These are phyloP conservation scores for Balakata baccata DNA, from an alignment of 345 rosid genomes.

Conservation along the genomic window DNA sequence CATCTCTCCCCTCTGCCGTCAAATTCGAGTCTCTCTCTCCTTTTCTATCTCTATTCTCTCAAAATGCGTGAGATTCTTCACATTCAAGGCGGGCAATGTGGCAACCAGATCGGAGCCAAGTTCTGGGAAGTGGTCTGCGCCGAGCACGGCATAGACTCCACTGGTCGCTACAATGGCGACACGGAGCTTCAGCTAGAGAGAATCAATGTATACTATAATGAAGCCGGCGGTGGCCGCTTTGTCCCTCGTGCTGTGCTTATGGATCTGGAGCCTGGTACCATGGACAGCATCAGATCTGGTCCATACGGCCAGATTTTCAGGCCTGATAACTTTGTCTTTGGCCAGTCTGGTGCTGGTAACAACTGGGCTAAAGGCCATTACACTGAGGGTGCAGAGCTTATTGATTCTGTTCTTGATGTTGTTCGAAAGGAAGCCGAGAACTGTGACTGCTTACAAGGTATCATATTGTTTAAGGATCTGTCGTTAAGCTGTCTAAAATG, in stretches of 20 bases:
- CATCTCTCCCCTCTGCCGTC: not conserved
- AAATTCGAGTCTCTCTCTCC: not conserved
- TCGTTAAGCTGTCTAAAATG: not conserved
- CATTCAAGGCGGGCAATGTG: constrained; percentile 31
- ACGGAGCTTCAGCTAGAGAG: constrained; percentile 27
- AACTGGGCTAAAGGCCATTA: constrained; percentile 32
- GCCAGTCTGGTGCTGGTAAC: constrained; percentile 33
- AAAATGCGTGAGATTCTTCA: constrained; percentile 35
- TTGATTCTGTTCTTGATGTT: constrained; percentile 32
- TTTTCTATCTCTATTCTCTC: not conserved
- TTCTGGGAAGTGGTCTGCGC: constrained; percentile 30
- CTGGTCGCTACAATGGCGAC: constrained; percentile 24
- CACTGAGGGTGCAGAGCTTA: constrained; percentile 33
- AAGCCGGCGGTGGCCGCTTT: constrained; percentile 28
- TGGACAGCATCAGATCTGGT: constrained; percentile 30
- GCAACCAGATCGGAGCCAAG: constrained; percentile 33
- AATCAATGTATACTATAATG: constrained; percentile 31
- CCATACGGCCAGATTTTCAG: constrained; percentile 28
- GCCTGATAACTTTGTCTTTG: constrained; percentile 30
- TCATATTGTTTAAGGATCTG: not conserved
- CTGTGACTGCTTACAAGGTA: constrained; percentile 32
- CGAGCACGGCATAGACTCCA: constrained; percentile 30
- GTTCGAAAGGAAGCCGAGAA: constrained; percentile 32
- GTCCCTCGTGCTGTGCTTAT: constrained; percentile 32
- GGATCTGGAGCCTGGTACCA: constrained; percentile 35